Percentiles rank a stretch among this genome's conserved stretches.
phyloP scores from a whole-genome alignment of 2,329 filamentous ascomycete genomes.

The Exophiala sideris region DNA sequence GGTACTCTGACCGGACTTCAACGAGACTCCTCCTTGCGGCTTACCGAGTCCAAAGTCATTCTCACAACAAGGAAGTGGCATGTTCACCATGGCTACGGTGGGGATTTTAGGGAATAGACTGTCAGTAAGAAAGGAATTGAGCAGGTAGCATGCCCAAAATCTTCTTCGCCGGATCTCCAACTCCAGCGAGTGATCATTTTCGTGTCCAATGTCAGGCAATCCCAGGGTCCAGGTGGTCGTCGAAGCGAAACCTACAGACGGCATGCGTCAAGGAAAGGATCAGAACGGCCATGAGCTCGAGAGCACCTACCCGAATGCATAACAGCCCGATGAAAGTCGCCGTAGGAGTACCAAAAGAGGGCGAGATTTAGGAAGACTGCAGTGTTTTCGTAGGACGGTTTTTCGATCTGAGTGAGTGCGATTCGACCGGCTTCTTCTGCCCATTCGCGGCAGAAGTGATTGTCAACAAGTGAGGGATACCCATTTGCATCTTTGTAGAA shows the following conservation, averaged over 20 bases:
- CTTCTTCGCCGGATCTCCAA: conserved; percentile 11
- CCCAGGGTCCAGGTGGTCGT: neutral
- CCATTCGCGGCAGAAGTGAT: conserved; percentile 1
- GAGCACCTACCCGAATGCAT: neutral
- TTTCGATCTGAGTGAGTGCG: neutral
- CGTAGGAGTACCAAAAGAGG: conserved; percentile 3
- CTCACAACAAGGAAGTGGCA: conserved; percentile 10
- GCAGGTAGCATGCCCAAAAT: conserved; percentile 19
- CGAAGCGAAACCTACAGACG: neutral
- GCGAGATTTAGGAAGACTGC: neutral
- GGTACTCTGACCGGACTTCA: conserved; percentile 5
- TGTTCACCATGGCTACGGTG: neutral
- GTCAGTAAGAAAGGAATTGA: conserved; percentile 11
- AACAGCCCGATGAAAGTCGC: neutral
- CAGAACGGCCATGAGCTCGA: no score
- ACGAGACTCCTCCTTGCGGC: neutral
- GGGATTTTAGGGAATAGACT: neutral
- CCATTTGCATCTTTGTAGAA: conserved; percentile 7
- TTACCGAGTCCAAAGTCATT: conserved; percentile 7
- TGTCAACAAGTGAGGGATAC: neutral
- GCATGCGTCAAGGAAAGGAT: no score
- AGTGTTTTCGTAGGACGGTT: neutral
- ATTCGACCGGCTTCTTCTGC: conserved; percentile 1
- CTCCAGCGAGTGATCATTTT: neutral
- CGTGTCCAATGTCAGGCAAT: neutral